phyloP scores from a whole-genome alignment of 225 moss, liverwort and hornwort species.

The Pseudoscleropodium purum region DNA sequence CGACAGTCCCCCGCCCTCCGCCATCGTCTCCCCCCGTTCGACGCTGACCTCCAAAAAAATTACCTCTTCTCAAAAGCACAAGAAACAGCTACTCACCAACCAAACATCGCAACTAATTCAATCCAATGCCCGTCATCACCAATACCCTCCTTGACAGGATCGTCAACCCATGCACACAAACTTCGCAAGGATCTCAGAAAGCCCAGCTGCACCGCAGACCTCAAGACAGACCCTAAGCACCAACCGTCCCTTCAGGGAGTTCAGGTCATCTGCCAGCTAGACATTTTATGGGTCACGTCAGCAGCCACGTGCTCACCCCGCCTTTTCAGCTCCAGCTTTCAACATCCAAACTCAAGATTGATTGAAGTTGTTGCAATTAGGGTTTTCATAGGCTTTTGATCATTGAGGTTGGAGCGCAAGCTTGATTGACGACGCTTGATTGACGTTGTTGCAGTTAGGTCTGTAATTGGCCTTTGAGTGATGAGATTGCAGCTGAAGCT shows the following conservation, averaged over 20 bases:
- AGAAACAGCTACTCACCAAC: background rate
- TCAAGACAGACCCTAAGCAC: conserved; percentile 17
- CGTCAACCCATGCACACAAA: background rate
- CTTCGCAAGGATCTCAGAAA: background rate
- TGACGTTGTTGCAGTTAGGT: background rate
- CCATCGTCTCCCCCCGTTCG: conserved; percentile 11
- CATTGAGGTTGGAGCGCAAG: background rate
- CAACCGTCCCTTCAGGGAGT: background rate
- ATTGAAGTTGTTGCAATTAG: background rate
- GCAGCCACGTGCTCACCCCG: background rate
- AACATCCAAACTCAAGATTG: background rate
- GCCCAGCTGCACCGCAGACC: background rate
- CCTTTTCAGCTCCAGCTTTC: background rate
- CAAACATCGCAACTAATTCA: conserved; percentile 2
- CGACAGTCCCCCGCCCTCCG: conserved; percentile 65
- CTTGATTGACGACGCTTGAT: background rate
- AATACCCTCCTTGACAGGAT: background rate
- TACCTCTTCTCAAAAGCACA: background rate
- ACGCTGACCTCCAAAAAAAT: background rate
- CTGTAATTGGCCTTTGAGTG: background rate
- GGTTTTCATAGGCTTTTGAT: background rate
- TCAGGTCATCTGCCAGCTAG: background rate
- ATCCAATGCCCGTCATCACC: background rate
- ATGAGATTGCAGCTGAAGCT: background rate
- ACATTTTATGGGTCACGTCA: background rate